Base-by-base conservation (phyloP, 345 rosid species). In the Populus tremula region DNA sequence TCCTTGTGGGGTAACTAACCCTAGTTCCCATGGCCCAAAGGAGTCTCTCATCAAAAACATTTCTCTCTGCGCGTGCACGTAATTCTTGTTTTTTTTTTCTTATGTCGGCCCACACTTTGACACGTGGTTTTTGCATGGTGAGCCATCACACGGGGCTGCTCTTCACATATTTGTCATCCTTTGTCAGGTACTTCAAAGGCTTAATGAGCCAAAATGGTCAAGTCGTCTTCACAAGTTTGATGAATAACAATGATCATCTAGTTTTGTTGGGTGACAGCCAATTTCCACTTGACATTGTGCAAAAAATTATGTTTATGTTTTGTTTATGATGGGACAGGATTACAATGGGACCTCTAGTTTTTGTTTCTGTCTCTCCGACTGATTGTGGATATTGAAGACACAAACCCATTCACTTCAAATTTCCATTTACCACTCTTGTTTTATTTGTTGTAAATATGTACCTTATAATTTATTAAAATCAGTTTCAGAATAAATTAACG, bases 11-110 rank as follows among this genome's bases (percentile, higher is more conserved):
- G 62, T n/a, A n/a, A n/a, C 59, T n/a, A 1, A n/a, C 23, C 59
- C 62, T 56, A 56, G 16, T n/a, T 59, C 64, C 29, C 64, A 59
- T n/a, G 27, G 64, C 64, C 64, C 64, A 23, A 4, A n/a, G 0
- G 29, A 59, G 64, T 59, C 64, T 12, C 14, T 59, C 11, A n/a
- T 23, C 2, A 10, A 56, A 9, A 11, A 41, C 11, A 18, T 53
- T 4, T 23, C 39, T 49, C 35, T 33, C 16, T 72, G 72, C 82
- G 84, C 86, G 69, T 83, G 83, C 81, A 43, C 12, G 56, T 45
- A 23, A 20, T 36, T n/a, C 14, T 18, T 6, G 8, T 3, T 31
- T 67, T 71, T 23, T 38, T 3, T 31, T 67, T 68, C 13, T 38
- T 66, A 69, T 18, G 70, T 63, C 78, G 71, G 74, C 66, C 77